Percentiles rank a stretch among this genome's conserved stretches.
These are phyloP conservation scores for Ciborinia camelliae DNA, from an alignment of 2,329 filamentous ascomycete species.

Conservation along the genomic window DNA sequence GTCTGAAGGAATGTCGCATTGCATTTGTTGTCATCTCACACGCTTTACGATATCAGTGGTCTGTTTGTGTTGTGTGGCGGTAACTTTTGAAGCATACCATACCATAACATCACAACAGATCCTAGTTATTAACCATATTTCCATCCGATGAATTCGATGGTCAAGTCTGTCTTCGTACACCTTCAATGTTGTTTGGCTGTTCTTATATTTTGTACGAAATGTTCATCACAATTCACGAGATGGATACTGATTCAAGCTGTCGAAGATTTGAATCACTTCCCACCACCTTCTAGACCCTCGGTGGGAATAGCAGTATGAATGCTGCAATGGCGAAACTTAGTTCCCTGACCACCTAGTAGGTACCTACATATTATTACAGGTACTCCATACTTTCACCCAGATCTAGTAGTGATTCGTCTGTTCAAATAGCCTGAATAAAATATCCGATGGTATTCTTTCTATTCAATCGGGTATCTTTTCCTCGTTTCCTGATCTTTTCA, in stretches of 20 bases:
- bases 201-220: not conserved
- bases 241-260: not conserved
- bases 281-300: not conserved
- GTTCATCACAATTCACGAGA: not conserved
- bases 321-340: no score
- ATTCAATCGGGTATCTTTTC: no score
- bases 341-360: no score
- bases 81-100: not conserved
- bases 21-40: slow-evolving; percentile 1
- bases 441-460: not conserved
- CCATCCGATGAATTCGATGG: not conserved
- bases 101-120: not conserved
- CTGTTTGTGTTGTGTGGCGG: not conserved
- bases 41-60: not conserved
- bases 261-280: not conserved
- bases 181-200: not conserved
- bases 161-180: not conserved
- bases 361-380: no score
- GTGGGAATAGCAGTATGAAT: not conserved
- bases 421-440: slow-evolving; percentile 1
- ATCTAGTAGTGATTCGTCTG: not conserved
- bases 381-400: not conserved
- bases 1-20: not conserved
- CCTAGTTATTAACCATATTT: not conserved
- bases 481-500: no score